phyloP scores from a whole-genome alignment of 345 rosid species.

The Heritiera fomes region DNA sequence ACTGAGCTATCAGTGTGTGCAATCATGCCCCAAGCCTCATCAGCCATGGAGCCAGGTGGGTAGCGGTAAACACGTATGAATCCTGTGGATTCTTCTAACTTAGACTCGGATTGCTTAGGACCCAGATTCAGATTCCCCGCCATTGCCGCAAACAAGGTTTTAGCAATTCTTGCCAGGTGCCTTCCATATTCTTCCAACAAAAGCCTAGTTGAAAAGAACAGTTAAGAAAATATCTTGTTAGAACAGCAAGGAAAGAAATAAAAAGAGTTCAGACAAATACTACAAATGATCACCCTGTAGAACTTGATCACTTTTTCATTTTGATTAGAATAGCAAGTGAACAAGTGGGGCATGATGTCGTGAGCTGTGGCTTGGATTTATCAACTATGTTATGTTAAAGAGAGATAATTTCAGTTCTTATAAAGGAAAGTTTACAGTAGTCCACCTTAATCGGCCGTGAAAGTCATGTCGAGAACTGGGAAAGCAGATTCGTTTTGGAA shows the following conservation, averaged over 20 bases:
- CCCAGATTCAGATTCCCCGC: slow-evolving; percentile 47
- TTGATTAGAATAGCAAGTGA: not conserved
- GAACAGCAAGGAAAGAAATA: no score
- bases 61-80: slow-evolving; percentile 52
- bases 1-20: slow-evolving; percentile 85
- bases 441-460: not conserved
- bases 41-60: slow-evolving; percentile 33
- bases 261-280: no score
- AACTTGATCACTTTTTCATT: not conserved
- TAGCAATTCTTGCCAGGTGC: slow-evolving; percentile 54
- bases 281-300: not conserved
- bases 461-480: slow-evolving; percentile 7
- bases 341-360: not conserved
- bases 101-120: slow-evolving; percentile 23
- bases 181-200: slow-evolving; percentile 67
- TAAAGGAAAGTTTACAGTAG: no score
- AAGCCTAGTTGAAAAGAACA: slow-evolving; percentile 32
- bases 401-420: no score
- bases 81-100: slow-evolving; percentile 58
- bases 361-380: not conserved
- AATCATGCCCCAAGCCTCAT: slow-evolving; percentile 47
- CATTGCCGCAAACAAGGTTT: slow-evolving; percentile 48
- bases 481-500: not conserved
- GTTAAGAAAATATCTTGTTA: not conserved
- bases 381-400: no score